Evolutionary conservation across 345 rosid genomes (phyloP), one percentile per base, ranked within the genome.

Genomic region (Populus ilicifolia): DNA sequence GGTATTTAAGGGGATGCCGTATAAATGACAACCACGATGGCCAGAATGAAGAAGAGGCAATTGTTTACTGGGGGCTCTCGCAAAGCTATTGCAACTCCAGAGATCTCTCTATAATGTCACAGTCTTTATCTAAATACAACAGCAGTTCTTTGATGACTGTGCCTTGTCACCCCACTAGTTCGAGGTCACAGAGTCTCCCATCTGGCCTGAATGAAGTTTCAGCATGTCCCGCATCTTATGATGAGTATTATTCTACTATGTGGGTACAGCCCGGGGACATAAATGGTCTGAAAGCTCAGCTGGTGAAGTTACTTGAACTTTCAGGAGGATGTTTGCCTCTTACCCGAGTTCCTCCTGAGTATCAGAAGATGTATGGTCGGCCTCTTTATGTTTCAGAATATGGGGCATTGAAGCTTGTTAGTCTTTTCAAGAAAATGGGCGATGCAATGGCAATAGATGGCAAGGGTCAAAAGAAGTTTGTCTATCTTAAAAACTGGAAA

Each of bases 241-340:
- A 93, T 78, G 89, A 85, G 52, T 87, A 80, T 84, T 90, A 90
- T 84, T 81, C 90, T 0, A 78, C 86, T 2, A 85, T 89, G 91
- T 93, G 97, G 96, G 94, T 92, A 6, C 96, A 92, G 70, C 99
- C 98, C 2, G 99, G 99, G 59, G 98, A 92, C 78, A 74, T 93
- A 23, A 91, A 89, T 30, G 97, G 99, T 54, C 75, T 96, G 75
- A 96, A 89, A 82, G 83, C 84, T 23, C 97, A 92, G 82, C 69
- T 96, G 62, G 88, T 94, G 56, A 96, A 90, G 87, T 81, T 96
- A 83, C 89, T 96, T 44, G 94, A 94, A 82, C 89, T 90, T 59
- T 90, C 91, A 1, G 98, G 97, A 78, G 99, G 99, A 27, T 83
- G 88, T 83, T 78, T 96, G 82, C 97, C 90, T 77, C 84, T 96